A percentile compares a stretch with the other conserved stretches of the same genome.
These are phyloP conservation scores for Meira miltonrushii DNA, from an alignment of 1,284 basidiomycete species.

Conservation along the genomic window DNA sequence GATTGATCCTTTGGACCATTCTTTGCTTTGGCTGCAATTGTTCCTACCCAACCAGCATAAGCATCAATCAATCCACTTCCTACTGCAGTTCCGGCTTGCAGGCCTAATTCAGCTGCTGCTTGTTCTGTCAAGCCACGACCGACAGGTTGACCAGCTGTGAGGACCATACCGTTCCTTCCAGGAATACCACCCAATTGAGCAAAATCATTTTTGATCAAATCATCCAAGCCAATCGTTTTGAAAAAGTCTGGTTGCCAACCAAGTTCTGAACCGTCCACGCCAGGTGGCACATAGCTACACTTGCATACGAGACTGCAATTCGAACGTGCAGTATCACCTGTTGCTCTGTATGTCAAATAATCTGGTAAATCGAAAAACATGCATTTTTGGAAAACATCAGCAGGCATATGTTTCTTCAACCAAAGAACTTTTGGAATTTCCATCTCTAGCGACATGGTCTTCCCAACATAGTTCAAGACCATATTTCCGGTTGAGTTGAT, in stretches of 20 bases:
- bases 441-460: constrained; percentile 71
- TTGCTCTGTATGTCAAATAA: constrained; percentile 89
- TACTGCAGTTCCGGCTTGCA: constrained; percentile 82
- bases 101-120: constrained; percentile 78
- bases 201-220: constrained; percentile 61
- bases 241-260: constrained; percentile 51
- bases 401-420: constrained; percentile 82
- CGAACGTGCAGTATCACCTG: constrained; percentile 71
- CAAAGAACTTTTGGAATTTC: constrained; percentile 79
- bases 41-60: constrained; percentile 99
- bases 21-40: constrained; percentile 74
- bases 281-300: constrained; percentile 80
- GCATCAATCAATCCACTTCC: constrained; percentile 94
- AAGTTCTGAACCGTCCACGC: constrained; percentile 53
- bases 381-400: constrained; percentile 69
- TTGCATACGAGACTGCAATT: constrained; percentile 94
- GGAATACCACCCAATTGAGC: constrained; percentile 71
- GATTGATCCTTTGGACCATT: constrained; percentile 56
- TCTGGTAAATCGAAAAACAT: constrained; percentile 97
- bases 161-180: constrained; percentile 61
- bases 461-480: constrained; percentile 90
- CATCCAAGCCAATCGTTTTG: constrained; percentile 47
- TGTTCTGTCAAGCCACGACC: constrained; percentile 72
- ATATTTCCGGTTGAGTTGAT: constrained; percentile 81
- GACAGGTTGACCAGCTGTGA: constrained; percentile 88